Evolutionary conservation across 441 rosid genomes (phyloP).

Genomic region (Pelargonium cotyledonis): DNA sequence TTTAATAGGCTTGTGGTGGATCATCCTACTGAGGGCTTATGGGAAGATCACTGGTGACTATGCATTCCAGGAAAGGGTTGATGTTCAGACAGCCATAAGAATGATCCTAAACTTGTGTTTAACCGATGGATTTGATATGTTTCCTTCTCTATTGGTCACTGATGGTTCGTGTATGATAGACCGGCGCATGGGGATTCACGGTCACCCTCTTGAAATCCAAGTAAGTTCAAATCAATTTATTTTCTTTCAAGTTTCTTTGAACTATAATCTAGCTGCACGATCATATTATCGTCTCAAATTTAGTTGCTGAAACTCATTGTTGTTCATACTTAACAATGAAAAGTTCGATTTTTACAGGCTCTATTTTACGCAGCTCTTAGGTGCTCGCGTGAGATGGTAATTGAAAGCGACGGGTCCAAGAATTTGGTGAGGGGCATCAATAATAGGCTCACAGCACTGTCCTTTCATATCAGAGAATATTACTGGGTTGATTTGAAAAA

Average conservation of each 20-base stretch:
- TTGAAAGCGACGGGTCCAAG: conserved; percentile 75
- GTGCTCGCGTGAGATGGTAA: conserved; percentile 80
- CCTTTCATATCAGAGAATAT: conserved; percentile 87
- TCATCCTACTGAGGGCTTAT: conserved; percentile 76
- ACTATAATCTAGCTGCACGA: too few species aligned
- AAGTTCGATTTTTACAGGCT: conserved; percentile 39
- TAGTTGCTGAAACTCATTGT: neutral
- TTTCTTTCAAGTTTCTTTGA: too few species aligned
- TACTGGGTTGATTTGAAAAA: conserved; percentile 81
- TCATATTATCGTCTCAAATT: neutral
- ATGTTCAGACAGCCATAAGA: conserved; percentile 92
- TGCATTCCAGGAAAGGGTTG: conserved; percentile 82
- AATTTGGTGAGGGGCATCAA: conserved; percentile 79
- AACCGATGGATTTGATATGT: conserved; percentile 95
- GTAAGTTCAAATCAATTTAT: conserved; percentile 24
- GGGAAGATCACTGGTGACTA: conserved; percentile 79
- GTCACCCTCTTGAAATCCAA: conserved; percentile 92
- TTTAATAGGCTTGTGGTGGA: conserved; percentile 85
- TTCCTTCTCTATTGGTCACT: conserved; percentile 80
- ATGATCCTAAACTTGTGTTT: conserved; percentile 74
- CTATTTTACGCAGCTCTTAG: conserved; percentile 82
- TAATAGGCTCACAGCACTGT: conserved; percentile 79
- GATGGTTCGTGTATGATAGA: conserved; percentile 97
- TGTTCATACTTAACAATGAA: neutral
- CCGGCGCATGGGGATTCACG: conserved; percentile 93